Evolutionary conservation across 257 asterid genomes (phyloP).

Genomic region (Solanum tarapatanum): DNA sequence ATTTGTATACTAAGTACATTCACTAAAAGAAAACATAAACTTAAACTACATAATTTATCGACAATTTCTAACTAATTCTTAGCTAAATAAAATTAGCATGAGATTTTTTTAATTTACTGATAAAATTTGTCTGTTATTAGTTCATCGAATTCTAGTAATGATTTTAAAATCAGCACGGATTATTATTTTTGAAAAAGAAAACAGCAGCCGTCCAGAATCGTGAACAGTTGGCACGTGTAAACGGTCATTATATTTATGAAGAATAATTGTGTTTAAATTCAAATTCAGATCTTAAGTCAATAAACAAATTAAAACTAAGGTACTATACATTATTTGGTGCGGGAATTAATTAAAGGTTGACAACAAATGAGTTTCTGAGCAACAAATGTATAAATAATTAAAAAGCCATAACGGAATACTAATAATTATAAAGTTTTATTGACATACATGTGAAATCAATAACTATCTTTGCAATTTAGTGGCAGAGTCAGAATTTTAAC

Average conservation of each 20-base stretch:
- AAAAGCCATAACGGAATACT: not conserved
- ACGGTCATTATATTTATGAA: not conserved
- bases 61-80: no score
- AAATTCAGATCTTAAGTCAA: not conserved
- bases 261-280: constrained; percentile 1
- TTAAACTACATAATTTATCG: not conserved
- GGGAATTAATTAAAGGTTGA: not conserved
- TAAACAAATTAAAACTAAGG: not conserved
- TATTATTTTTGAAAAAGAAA: not conserved
- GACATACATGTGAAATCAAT: not conserved
- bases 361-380: not conserved
- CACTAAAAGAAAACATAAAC: not conserved
- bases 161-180: not conserved
- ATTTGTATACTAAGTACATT: not conserved
- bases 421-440: not conserved
- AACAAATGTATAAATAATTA: not conserved
- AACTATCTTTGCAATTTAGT: not conserved
- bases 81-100: no score
- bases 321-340: not conserved
- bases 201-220: not conserved
- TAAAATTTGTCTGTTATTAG: no score
- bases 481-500: not conserved
- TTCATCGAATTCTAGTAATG: not conserved
- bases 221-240: not conserved
- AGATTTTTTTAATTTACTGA: not conserved